Conservation (phyloP, 2,329 filamentous ascomycete species). For the Intubia oerlemansii region DNA sequence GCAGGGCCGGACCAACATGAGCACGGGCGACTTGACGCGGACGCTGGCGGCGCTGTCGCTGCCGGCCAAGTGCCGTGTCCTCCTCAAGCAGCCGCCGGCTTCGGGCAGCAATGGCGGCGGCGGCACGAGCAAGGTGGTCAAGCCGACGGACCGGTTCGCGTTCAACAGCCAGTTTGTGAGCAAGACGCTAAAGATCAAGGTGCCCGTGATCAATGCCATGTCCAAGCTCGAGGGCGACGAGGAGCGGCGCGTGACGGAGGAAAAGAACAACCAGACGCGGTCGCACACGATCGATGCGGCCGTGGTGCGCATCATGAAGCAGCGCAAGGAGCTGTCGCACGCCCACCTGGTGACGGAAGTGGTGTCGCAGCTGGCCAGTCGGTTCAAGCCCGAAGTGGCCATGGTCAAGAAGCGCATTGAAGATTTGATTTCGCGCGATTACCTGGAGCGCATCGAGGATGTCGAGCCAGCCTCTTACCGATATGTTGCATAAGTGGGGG, state of each 20-base stretch:
- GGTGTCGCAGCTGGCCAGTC: slow-evolving; percentile 41
- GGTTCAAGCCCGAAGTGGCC: slow-evolving; percentile 55
- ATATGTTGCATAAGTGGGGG: slow-evolving; percentile 37
- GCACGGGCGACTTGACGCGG: slow-evolving; percentile 48
- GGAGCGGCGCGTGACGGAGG: slow-evolving; percentile 49
- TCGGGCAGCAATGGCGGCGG: too few species aligned
- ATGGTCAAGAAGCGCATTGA: slow-evolving; percentile 72
- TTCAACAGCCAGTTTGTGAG: slow-evolving; percentile 71
- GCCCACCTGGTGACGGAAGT: slow-evolving; percentile 51
- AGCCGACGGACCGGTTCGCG: slow-evolving; percentile 52
- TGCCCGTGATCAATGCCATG: slow-evolving; percentile 58
- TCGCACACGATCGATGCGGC: slow-evolving; percentile 55
- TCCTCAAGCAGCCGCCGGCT: slow-evolving; percentile 66
- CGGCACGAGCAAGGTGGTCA: slow-evolving; percentile 59
- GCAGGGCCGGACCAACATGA: slow-evolving; percentile 61
- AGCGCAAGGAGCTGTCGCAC: slow-evolving; percentile 52
- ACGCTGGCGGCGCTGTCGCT: slow-evolving; percentile 67
- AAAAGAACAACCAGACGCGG: slow-evolving; percentile 53
- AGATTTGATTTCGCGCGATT: slow-evolving; percentile 55
- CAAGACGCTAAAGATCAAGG: slow-evolving; percentile 73
- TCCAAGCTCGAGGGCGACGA: slow-evolving; percentile 67
- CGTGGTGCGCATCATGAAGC: slow-evolving; percentile 72
- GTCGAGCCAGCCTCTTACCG: slow-evolving; percentile 42
- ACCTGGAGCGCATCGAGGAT: slow-evolving; percentile 54
- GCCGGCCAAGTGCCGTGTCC: slow-evolving; percentile 60